Percentiles rank a stretch among this genome's conserved stretches.
Evolutionary conservation across 306 rosid genomes (phyloP).

Genomic region (Sphenostylis stenocarpa): DNA sequence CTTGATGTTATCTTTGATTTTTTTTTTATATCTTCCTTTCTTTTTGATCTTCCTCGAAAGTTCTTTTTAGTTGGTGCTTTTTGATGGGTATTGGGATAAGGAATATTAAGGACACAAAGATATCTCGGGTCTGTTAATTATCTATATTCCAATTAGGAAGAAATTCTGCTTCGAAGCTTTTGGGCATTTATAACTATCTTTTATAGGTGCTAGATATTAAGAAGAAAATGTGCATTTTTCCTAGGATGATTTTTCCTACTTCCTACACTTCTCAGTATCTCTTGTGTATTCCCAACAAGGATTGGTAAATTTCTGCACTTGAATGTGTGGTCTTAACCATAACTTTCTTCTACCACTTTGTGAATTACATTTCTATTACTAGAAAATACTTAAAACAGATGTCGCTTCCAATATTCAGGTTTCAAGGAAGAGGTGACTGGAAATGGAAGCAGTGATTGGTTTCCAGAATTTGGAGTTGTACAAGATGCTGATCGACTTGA

Average conservation of each 20-base stretch:
- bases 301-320: not conserved
- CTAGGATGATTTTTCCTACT: not conserved
- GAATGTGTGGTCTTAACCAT: not conserved
- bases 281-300: not conserved
- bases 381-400: not conserved
- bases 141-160: not conserved
- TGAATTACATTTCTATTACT: not conserved
- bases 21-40: not conserved
- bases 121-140: not conserved
- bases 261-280: not conserved
- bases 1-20: not conserved
- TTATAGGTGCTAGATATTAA: not conserved
- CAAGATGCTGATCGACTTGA: conserved; percentile 98
- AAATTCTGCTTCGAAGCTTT: not conserved
- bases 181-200: not conserved
- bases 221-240: not conserved
- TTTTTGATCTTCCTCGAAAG: not conserved
- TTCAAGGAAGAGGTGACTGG: conserved; percentile 86
- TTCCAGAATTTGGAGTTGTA: conserved; percentile 76
- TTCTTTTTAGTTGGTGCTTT: not conserved
- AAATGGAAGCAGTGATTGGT: conserved; percentile 40
- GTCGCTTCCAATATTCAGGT: conserved; percentile 50
- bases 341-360: not conserved
- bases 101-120: not conserved
- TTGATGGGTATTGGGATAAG: not conserved